Percentiles rank a stretch among this genome's conserved stretches.
Evolutionary conservation across 1,284 basidiomycete genomes (phyloP).

Genomic region (Retiboletus flavoniger): DNA sequence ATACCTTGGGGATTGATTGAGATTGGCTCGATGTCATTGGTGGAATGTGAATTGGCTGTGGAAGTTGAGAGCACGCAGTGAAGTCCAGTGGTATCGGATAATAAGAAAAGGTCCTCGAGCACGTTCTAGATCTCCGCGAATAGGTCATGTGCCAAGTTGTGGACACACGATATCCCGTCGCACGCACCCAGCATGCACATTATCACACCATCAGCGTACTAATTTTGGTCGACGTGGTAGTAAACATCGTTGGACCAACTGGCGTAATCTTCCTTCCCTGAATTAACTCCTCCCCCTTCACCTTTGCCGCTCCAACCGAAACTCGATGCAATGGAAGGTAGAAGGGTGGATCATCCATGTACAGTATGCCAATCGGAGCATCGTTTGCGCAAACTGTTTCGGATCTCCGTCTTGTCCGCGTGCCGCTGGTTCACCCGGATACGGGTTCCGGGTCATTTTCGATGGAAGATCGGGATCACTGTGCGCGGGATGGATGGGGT

Average conservation of each 20-base stretch:
- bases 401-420: constrained; percentile 20
- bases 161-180: background rate
- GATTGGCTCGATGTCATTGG: constrained; percentile 6
- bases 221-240: constrained; percentile 11
- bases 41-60: background rate
- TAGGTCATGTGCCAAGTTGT: background rate
- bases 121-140: background rate
- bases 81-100: background rate
- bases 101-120: background rate
- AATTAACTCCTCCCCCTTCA: constrained; percentile 27
- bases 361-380: constrained; percentile 20
- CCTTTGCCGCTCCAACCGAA: constrained; percentile 26
- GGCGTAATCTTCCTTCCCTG: constrained; percentile 27
- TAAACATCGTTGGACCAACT: constrained; percentile 33
- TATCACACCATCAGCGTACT: constrained; percentile 3
- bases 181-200: too few species aligned
- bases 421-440: constrained; percentile 6
- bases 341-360: constrained; percentile 29
- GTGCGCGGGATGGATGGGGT: constrained; percentile 25
- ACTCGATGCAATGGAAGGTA: constrained; percentile 28
- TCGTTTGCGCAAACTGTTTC: constrained; percentile 22
- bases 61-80: background rate
- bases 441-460: constrained; percentile 14
- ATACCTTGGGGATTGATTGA: constrained; percentile 19
- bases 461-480: constrained; percentile 17